A percentile compares a stretch with the other conserved stretches of the same genome.
phyloP scores from a whole-genome alignment of 2,329 filamentous ascomycete genomes.

The Ophidiomyces ophidiicola region DNA sequence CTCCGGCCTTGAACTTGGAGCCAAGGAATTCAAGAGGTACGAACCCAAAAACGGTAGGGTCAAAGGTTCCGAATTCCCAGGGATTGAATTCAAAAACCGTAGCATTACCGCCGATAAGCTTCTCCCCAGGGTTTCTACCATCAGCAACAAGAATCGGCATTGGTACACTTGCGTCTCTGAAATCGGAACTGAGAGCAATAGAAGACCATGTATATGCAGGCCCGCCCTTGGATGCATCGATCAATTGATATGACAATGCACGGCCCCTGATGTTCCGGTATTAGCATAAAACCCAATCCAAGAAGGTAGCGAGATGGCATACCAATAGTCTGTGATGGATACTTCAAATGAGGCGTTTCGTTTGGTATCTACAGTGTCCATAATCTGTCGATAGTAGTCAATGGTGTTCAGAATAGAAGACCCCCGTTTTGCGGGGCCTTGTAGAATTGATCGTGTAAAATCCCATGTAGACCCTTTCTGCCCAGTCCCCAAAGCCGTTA shows the following conservation, averaged over 20 bases:
- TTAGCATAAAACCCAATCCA: constrained; percentile 1
- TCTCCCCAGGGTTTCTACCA: constrained; percentile 50
- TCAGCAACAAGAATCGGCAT: constrained; percentile 64
- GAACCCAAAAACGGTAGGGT: constrained; percentile 60
- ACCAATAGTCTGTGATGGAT: constrained; percentile 78
- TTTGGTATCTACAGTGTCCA: constrained; percentile 49
- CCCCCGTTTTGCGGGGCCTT: constrained; percentile 42
- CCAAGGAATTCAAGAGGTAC: constrained; percentile 59
- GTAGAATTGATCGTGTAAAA: constrained; percentile 49
- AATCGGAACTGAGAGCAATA: constrained; percentile 52
- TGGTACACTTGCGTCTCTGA: constrained; percentile 51
- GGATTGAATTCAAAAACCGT: constrained; percentile 70
- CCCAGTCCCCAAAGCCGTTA: constrained; percentile 44
- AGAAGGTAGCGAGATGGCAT: constrained; percentile 9
- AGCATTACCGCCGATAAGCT: constrained; percentile 54
- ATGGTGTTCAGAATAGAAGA: constrained; percentile 44
- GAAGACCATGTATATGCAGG: constrained; percentile 72
- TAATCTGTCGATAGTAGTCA: constrained; percentile 52
- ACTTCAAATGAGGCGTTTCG: constrained; percentile 51
- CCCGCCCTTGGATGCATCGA: constrained; percentile 64
- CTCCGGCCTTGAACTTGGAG: constrained; percentile 56
- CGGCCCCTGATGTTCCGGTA: constrained; percentile 42
- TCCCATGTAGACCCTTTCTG: constrained; percentile 45
- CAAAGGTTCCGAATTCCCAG: constrained; percentile 65
- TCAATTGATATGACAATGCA: constrained; percentile 71